Evolutionary conservation across 2,329 filamentous ascomycete species (phyloP).

Genomic region (Annulohypoxylon truncatum): DNA sequence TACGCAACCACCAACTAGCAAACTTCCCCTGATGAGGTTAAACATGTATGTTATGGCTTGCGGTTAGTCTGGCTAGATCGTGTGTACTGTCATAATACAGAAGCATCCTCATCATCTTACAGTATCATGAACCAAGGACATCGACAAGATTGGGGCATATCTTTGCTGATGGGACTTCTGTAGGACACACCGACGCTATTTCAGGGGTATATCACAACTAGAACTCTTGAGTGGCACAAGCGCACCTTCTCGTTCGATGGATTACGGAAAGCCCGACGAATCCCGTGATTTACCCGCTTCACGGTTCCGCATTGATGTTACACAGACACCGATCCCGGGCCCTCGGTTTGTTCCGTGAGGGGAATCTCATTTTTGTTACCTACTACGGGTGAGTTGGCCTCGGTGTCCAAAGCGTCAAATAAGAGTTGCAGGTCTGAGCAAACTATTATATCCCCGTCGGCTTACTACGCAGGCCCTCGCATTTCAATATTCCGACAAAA

Average conservation of each 20-base stretch:
- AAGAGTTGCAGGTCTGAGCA: constrained; percentile 5
- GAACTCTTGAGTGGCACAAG: neutral
- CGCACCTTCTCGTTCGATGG: constrained; percentile 11
- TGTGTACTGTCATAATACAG: neutral
- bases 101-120: neutral
- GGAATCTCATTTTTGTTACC: neutral
- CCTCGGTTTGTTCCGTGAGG: constrained; percentile 24
- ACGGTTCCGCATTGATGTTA: constrained; percentile 35
- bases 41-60: neutral
- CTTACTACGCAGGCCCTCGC: neutral
- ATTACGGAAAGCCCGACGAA: constrained; percentile 15
- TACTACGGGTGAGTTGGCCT: neutral
- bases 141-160: neutral
- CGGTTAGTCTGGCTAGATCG: neutral
- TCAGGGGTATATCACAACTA: constrained; percentile 1
- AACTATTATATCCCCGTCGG: neutral
- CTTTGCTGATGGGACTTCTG: neutral
- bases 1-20: neutral
- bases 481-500: constrained; percentile 1
- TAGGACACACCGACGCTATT: neutral
- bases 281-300: constrained; percentile 24
- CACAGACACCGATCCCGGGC: constrained; percentile 32
- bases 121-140: neutral
- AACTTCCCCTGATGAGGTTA: neutral
- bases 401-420: constrained; percentile 6